Conservation (phyloP, 1,139 yeast genomes). For the Debaryomyces udenii region DNA sequence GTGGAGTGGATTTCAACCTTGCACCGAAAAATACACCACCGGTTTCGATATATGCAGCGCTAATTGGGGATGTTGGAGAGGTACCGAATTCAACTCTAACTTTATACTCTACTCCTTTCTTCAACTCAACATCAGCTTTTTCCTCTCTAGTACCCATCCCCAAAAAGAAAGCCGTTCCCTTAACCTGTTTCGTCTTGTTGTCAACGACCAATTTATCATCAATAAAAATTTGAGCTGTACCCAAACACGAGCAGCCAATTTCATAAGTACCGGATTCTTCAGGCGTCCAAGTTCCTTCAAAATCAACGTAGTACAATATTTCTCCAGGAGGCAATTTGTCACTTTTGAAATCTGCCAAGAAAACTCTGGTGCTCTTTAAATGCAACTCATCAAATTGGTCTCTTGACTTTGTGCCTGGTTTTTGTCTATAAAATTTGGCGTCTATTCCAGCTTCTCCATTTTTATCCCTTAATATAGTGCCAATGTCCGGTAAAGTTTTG, state of each 20-base stretch:
- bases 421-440: constrained; percentile 39
- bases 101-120: constrained; percentile 43
- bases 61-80: constrained; percentile 34
- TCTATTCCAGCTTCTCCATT: constrained; percentile 45
- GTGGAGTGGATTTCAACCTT: constrained; percentile 23
- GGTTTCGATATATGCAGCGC: constrained; percentile 25
- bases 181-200: constrained; percentile 54
- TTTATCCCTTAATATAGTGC: constrained; percentile 19
- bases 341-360: constrained; percentile 52
- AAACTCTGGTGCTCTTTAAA: constrained; percentile 37
- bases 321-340: constrained; percentile 26
- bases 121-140: constrained; percentile 34
- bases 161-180: constrained; percentile 49
- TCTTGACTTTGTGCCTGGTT: constrained; percentile 36
- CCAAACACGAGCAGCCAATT: constrained; percentile 54
- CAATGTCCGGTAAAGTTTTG: constrained; percentile 34
- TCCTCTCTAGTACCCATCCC: constrained; percentile 56
- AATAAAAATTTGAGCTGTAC: constrained; percentile 56
- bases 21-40: constrained; percentile 41
- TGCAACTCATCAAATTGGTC: constrained; percentile 40
- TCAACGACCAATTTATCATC: constrained; percentile 58
- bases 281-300: constrained; percentile 47
- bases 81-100: constrained; percentile 53
- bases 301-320: constrained; percentile 40
- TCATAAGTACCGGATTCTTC: constrained; percentile 52